A percentile compares a stretch with the other conserved stretches of the same genome.
Conservation (phyloP, 2,329 filamentous ascomycete genomes). For the Fusarium verrucosum region DNA sequence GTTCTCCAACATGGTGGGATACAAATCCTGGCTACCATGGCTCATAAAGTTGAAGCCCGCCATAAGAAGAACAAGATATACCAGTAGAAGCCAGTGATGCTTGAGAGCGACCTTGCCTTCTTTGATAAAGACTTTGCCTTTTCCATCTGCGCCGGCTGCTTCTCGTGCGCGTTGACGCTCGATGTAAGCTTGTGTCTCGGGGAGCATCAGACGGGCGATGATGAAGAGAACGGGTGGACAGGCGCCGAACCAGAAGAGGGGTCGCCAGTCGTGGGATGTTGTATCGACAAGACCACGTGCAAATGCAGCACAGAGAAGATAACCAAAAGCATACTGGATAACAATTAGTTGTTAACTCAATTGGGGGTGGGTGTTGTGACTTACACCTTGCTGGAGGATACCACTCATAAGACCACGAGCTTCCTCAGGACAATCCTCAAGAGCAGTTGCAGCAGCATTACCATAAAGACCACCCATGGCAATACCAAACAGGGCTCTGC, state of each 20-base stretch:
- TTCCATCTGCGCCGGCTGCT: conserved; percentile 42
- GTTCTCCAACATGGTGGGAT: conserved; percentile 67
- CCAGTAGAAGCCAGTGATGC: conserved; percentile 80
- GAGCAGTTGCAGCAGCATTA: conserved; percentile 79
- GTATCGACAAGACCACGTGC: conserved; percentile 76
- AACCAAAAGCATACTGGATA: conserved; percentile 67
- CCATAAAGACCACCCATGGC: conserved; percentile 86
- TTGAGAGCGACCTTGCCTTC: conserved; percentile 83
- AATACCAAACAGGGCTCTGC: conserved; percentile 78
- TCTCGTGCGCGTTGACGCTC: conserved; percentile 72
- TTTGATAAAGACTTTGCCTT: conserved; percentile 68
- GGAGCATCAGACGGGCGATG: conserved; percentile 76
- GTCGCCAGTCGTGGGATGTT: conserved; percentile 81
- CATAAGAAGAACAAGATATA: conserved; percentile 88
- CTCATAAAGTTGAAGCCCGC: conserved; percentile 94
- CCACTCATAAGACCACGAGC: conserved; percentile 79
- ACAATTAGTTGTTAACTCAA: neutral
- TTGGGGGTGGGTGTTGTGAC: conserved; percentile 1
- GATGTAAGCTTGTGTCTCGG: conserved; percentile 79
- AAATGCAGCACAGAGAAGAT: conserved; percentile 69
- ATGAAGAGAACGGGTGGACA: conserved; percentile 84
- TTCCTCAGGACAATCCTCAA: conserved; percentile 76
- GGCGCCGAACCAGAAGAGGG: conserved; percentile 89
- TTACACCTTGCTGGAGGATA: conserved; percentile 75
- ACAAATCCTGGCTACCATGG: conserved; percentile 74